Conservation (phyloP, 208 protist species). For the Wallacemonas collosoma region DNA sequence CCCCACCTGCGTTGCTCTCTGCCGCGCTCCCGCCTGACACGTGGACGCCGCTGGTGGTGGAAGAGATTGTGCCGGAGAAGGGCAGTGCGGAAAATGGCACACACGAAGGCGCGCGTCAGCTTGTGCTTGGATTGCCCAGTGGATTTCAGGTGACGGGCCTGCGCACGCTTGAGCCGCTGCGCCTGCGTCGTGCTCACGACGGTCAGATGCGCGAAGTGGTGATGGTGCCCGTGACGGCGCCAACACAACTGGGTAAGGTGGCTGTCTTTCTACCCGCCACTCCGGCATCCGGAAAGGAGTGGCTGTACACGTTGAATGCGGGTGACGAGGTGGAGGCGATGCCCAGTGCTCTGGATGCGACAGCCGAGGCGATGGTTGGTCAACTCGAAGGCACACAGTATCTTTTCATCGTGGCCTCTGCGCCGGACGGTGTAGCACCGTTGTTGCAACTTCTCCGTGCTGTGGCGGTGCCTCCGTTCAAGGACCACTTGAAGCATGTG, state of each 20-base stretch:
- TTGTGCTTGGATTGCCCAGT: slow-evolving; percentile 30
- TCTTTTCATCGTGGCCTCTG: slow-evolving; percentile 21
- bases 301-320: slow-evolving; percentile 26
- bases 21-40: slow-evolving; percentile 1
- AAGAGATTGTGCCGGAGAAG: slow-evolving; percentile 25
- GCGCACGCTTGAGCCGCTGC: slow-evolving; percentile 28
- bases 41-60: slow-evolving; percentile 18
- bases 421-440: slow-evolving; percentile 28
- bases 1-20: slow-evolving; percentile 4
- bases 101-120: slow-evolving; percentile 17
- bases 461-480: not conserved
- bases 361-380: not conserved
- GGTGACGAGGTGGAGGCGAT: slow-evolving; percentile 34
- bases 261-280: slow-evolving; percentile 24
- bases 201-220: slow-evolving; percentile 9
- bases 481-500: not conserved
- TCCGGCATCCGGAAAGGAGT: slow-evolving; percentile 1
- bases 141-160: slow-evolving; percentile 31
- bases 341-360: slow-evolving; percentile 4
- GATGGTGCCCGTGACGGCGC: slow-evolving; percentile 31
- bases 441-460: slow-evolving; percentile 35
- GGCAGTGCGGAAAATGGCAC: slow-evolving; percentile 6
- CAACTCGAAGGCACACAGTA: slow-evolving; percentile 2
- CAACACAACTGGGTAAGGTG: slow-evolving; percentile 26
- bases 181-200: slow-evolving; percentile 7